Conservation (phyloP, 495 filamentous ascomycete genomes). For the Daldinia grandis region DNA sequence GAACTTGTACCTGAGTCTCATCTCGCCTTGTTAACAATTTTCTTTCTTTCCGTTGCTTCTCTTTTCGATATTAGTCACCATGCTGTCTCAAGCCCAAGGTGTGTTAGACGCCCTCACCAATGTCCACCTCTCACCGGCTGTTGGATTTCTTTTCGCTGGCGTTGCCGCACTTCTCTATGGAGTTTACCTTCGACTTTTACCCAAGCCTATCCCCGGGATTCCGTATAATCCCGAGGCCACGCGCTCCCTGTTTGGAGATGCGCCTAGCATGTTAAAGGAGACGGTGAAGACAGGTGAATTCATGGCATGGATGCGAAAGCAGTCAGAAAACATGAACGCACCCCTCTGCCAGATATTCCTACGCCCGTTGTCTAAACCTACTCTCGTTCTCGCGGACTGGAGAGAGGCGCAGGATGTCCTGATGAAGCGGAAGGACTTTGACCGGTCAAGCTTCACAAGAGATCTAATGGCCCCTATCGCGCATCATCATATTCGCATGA, state of each 20-base stretch:
- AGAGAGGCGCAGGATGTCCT: conserved; percentile 49
- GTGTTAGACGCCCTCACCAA: neutral
- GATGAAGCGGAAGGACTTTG: conserved; percentile 49
- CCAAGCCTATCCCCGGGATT: conserved; percentile 46
- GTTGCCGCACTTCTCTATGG: neutral
- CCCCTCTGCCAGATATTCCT: conserved; percentile 52
- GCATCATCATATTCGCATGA: neutral
- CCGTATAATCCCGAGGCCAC: conserved; percentile 44
- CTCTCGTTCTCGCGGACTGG: conserved; percentile 47
- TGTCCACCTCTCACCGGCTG: neutral
- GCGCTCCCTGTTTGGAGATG: conserved; percentile 44
- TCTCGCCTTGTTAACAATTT: neutral
- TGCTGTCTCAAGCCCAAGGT: neutral
- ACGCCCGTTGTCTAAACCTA: conserved; percentile 44
- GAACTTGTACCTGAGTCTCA: too few relatives aligned
- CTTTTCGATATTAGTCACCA: neutral
- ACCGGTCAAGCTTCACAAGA: conserved; percentile 14
- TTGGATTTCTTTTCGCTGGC: neutral
- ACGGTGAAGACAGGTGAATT: conserved; percentile 25
- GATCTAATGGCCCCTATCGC: neutral
- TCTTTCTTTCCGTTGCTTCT: neutral
- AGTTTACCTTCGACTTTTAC: conserved; percentile 28
- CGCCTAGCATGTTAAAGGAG: conserved; percentile 34
- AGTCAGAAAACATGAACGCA: conserved; percentile 38
- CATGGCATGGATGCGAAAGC: conserved; percentile 22